Evolutionary conservation across 2,329 filamentous ascomycete genomes (phyloP), one percentile per base, ranked within the genome.

Genomic region (Talaromyces funiculosus): DNA sequence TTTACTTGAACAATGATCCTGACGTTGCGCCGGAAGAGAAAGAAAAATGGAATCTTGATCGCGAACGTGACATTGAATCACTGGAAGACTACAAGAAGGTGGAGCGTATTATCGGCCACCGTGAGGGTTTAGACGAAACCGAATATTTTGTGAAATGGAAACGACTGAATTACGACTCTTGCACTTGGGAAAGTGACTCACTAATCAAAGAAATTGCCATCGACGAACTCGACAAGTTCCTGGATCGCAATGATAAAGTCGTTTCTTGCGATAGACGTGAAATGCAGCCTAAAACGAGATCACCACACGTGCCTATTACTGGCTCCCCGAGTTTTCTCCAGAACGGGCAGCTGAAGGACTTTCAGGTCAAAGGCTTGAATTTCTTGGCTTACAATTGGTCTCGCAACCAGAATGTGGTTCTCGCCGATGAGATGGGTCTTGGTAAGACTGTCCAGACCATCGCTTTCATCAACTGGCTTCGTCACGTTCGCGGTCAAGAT

Each of bases 101-200:
- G 33, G 94, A 99, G 74, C 86, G 94, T 67, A 88, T 99, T 61
- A 96, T 99, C 67, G 90, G 90, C 58, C 84, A 88, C 61, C 87
- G 90, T 64, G 86, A 91, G 61, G 89, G 88, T 24, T 91, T 94
- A 14, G 88, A 90, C 8, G 90, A 86, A 53, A 85, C 85, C 0
- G 91, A 97, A 72, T 99, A 99, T 74, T 90, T 87, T 65, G 89
- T 97, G 75, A 99, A 99, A 78, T 99, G 94, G 92, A 96, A 94
- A 75, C 90, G 90, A 10, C 83, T 97, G 56, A 90, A 88, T 57
- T 99, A 99, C 72, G 92, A 97, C 68, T 87, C 88, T 64, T 96
- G 90, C 75, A 99, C 95, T 1, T 99, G 95, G 95, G 94, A 99
- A 73, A 77, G 81, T 42, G 90, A 87, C 40, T 82, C 85, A 5